Evolutionary conservation across 1,284 basidiomycete species (phyloP).

Genomic region (Cryptococcus amylolentus): DNA sequence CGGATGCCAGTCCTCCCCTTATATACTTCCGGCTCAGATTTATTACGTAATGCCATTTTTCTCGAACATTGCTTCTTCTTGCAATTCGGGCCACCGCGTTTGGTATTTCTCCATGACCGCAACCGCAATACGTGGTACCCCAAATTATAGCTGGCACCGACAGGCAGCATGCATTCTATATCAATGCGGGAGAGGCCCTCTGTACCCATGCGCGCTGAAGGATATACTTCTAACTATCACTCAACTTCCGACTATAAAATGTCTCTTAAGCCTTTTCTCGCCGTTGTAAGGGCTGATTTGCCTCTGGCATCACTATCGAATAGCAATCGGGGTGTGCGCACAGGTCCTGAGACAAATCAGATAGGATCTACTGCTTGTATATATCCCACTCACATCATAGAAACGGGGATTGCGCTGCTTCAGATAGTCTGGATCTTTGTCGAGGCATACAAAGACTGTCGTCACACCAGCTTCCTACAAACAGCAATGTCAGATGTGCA

Average conservation of each 20-base stretch:
- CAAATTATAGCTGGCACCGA: too few relatives aligned
- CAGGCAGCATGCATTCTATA: too few relatives aligned
- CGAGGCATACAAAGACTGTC: slow-evolving; percentile 4
- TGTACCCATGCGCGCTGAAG: too few relatives aligned
- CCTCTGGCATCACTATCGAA: not conserved
- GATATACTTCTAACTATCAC: too few relatives aligned
- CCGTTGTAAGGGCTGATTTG: not conserved
- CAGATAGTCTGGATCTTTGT: slow-evolving; percentile 2
- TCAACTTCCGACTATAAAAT: too few relatives aligned
- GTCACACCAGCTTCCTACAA: slow-evolving; percentile 3
- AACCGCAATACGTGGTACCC: too few relatives aligned
- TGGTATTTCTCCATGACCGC: too few relatives aligned
- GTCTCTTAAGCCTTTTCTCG: not conserved
- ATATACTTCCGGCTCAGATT: not conserved
- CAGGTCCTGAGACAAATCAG: not conserved
- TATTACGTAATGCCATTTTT: too few relatives aligned
- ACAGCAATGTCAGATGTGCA: not conserved
- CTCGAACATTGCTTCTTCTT: too few relatives aligned
- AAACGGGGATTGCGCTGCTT: not conserved
- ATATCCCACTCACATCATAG: not conserved
- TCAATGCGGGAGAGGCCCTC: too few relatives aligned
- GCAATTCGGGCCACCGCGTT: too few relatives aligned
- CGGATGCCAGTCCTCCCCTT: not conserved
- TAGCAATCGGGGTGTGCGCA: not conserved
- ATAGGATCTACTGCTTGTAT: too few relatives aligned